phyloP scores from a whole-genome alignment of 169 alveolate genomes.

The Eimeria necatrix region DNA sequence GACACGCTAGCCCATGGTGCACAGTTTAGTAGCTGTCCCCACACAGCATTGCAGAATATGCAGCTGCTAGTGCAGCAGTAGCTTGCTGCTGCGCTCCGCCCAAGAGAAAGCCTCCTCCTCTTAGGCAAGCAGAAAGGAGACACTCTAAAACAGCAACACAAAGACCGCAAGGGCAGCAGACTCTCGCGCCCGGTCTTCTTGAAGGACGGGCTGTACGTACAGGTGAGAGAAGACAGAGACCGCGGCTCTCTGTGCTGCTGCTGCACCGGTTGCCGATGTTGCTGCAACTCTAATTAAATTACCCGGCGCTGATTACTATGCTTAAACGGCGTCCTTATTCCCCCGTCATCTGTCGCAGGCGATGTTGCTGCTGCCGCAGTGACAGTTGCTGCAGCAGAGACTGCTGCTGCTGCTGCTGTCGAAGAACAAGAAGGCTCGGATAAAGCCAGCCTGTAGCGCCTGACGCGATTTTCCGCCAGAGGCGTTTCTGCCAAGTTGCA shows the following conservation, averaged over 20 bases:
- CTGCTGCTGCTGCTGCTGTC: conserved; percentile 27
- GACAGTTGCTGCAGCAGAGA: not conserved
- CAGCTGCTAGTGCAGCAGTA: too few species aligned
- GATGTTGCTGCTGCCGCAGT: not conserved
- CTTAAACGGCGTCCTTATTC: too few species aligned
- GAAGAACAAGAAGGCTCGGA: not conserved
- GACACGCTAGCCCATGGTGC: too few species aligned
- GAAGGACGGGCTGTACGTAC: not conserved
- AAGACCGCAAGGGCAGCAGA: too few species aligned
- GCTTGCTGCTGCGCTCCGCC: too few species aligned
- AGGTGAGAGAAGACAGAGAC: not conserved
- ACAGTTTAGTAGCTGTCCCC: too few species aligned
- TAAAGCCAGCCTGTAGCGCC: conserved; percentile 2
- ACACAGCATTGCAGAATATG: too few species aligned
- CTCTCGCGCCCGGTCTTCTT: too few species aligned
- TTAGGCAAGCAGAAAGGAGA: too few species aligned
- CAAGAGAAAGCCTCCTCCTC: too few species aligned
- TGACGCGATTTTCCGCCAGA: not conserved
- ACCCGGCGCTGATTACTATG: too few species aligned
- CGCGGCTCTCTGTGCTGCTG: not conserved
- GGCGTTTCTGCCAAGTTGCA: not conserved
- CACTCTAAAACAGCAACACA: too few species aligned
- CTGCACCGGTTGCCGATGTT: not conserved
- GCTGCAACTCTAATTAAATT: not conserved
- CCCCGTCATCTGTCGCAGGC: not conserved